Evolutionary conservation across 2,329 filamentous ascomycete species (phyloP).

Genomic region (Aulographum hederae): DNA sequence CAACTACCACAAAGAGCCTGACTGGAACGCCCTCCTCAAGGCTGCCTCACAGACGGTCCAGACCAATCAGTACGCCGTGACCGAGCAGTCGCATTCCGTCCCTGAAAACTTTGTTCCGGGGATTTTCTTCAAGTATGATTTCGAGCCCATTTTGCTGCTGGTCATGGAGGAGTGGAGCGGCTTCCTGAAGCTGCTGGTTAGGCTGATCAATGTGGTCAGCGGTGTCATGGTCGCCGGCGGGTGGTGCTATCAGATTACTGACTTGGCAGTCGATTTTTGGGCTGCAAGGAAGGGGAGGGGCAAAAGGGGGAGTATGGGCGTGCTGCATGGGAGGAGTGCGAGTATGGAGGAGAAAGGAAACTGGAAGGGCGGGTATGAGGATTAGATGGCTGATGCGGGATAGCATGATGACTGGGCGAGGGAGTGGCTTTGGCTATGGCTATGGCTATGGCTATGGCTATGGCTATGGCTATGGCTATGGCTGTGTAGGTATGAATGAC

Average conservation of each 20-base stretch:
- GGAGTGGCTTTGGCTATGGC: background rate
- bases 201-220: slow-evolving; percentile 76
- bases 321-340: slow-evolving; percentile 24
- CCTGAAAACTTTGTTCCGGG: slow-evolving; percentile 59
- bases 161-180: slow-evolving; percentile 67
- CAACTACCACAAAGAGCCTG: slow-evolving; percentile 15
- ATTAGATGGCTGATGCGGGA: background rate
- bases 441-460: too few relatives aligned
- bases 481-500: too few relatives aligned
- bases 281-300: slow-evolving; percentile 18
- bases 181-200: slow-evolving; percentile 56
- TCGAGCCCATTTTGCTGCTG: slow-evolving; percentile 80
- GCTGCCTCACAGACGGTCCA: slow-evolving; percentile 43
- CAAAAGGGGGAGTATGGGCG: slow-evolving; percentile 25
- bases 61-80: slow-evolving; percentile 97
- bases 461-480: too few relatives aligned
- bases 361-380: too few relatives aligned
- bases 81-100: slow-evolving; percentile 60
- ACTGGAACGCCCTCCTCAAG: slow-evolving; percentile 11
- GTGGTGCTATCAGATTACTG: slow-evolving; percentile 74
- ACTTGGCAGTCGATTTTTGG: slow-evolving; percentile 45
- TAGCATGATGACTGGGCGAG: slow-evolving; percentile 1
- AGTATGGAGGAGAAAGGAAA: slow-evolving; percentile 7
- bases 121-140: slow-evolving; percentile 97
- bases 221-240: slow-evolving; percentile 86